Evolutionary conservation across 2,329 filamentous ascomycete genomes (phyloP).

Genomic region (Colletotrichum tropicale): DNA sequence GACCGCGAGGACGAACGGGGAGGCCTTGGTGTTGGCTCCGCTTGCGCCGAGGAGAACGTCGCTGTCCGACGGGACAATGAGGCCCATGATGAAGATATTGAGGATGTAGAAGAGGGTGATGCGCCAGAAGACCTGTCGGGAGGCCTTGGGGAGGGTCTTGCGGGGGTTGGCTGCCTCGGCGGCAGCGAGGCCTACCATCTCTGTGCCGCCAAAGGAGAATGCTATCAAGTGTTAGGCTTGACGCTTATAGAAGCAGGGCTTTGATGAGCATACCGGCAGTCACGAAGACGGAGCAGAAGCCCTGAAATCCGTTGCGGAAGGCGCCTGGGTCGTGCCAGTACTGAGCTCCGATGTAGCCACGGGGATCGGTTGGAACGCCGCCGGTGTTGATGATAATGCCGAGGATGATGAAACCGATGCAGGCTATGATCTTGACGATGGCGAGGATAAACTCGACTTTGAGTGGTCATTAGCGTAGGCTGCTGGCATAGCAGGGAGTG

Average conservation of each 20-base stretch:
- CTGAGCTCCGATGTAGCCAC: constrained; percentile 39
- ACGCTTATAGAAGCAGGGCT: fast-evolving
- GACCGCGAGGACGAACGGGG: constrained; percentile 79
- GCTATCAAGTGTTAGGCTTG: constrained; percentile 36
- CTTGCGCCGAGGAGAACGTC: constrained; percentile 62
- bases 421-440: constrained; percentile 38
- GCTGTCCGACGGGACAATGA: constrained; percentile 76
- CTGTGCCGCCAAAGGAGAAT: constrained; percentile 79
- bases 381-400: neutral
- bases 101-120: constrained; percentile 82
- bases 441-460: constrained; percentile 67
- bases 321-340: constrained; percentile 28
- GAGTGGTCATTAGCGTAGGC: constrained; percentile 66
- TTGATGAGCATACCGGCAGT: constrained; percentile 49
- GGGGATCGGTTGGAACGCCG: constrained; percentile 46
- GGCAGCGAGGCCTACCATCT: constrained; percentile 78
- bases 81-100: constrained; percentile 75
- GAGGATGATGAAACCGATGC: neutral
- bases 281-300: constrained; percentile 74
- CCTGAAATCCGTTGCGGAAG: constrained; percentile 57
- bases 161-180: constrained; percentile 81
- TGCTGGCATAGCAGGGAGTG: constrained; percentile 47
- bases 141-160: constrained; percentile 75
- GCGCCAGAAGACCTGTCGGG: constrained; percentile 81
- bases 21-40: constrained; percentile 35